A percentile compares a stretch with the other conserved stretches of the same genome.
Conservation (phyloP, 179 eudicot genomes). For the Monotropa hypopitys region DNA sequence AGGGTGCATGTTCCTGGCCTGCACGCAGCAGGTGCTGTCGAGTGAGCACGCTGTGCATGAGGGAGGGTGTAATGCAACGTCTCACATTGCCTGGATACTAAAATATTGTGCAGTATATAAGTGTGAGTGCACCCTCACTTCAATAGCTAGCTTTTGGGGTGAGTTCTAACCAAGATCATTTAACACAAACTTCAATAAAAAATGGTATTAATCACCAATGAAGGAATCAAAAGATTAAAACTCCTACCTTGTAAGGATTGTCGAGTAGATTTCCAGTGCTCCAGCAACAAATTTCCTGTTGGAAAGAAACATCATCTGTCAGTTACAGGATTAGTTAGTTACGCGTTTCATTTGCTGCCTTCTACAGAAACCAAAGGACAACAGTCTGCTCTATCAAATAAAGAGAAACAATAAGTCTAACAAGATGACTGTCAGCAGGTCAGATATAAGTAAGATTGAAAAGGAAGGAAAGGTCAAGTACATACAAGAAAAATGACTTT, state of each 20-base stretch:
- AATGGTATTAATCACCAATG: neutral
- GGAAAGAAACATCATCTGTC: constrained; percentile 5
- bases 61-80: too few relatives aligned
- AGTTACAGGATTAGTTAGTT: neutral
- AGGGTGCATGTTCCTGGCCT: too few relatives aligned
- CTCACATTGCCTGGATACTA: too few relatives aligned
- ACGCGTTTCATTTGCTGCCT: neutral
- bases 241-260: constrained; percentile 47
- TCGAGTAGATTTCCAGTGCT: constrained; percentile 61
- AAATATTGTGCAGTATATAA: too few relatives aligned
- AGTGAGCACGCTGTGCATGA: too few relatives aligned
- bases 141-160: too few relatives aligned
- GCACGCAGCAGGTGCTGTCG: too few relatives aligned
- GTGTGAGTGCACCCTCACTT: too few relatives aligned
- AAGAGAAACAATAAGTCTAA: neutral
- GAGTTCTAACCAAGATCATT: too few relatives aligned
- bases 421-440: neutral
- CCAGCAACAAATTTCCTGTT: constrained; percentile 60
- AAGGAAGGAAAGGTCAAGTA: neutral
- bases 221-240: neutral
- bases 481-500: too few relatives aligned
- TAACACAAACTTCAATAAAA: too few relatives aligned
- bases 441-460: neutral
- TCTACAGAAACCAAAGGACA: neutral
- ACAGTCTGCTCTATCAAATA: neutral